A percentile compares a stretch with the other conserved stretches of the same genome.
These are phyloP conservation scores for Xylaria sp. DNA, from an alignment of 2,329 filamentous ascomycete genomes.

Conservation along the genomic window DNA sequence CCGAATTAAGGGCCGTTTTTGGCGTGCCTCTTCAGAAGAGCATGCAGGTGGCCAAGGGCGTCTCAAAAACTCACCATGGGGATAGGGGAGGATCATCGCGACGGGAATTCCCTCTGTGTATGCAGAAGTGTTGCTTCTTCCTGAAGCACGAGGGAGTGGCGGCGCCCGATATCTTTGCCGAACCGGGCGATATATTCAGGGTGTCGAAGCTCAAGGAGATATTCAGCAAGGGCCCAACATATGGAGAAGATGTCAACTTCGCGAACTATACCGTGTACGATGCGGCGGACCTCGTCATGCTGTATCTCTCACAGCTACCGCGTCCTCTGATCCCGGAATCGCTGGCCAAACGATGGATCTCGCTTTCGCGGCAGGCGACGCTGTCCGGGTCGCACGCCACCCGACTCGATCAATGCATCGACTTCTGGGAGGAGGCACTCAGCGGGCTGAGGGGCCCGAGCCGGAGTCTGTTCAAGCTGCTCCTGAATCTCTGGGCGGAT, in stretches of 20 bases:
- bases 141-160: conserved; percentile 51
- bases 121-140: conserved; percentile 55
- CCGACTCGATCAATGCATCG: conserved; percentile 56
- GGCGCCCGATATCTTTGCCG: conserved; percentile 54
- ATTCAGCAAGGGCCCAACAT: conserved; percentile 52
- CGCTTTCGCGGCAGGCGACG: conserved; percentile 55
- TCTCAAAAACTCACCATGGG: conserved; percentile 54
- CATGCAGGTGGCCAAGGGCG: conserved; percentile 54
- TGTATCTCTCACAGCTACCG: conserved; percentile 55
- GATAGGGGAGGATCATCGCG: conserved; percentile 50
- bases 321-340: conserved; percentile 54
- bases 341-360: conserved; percentile 55
- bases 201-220: conserved; percentile 53
- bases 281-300: conserved; percentile 55
- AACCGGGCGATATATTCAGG: conserved; percentile 49
- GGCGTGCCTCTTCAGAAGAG: conserved; percentile 55
- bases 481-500: conserved; percentile 58
- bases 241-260: conserved; percentile 55
- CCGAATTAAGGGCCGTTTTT: conserved; percentile 51
- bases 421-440: conserved; percentile 60
- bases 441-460: conserved; percentile 53
- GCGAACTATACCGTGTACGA: conserved; percentile 54
- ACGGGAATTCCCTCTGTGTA: conserved; percentile 56
- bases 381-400: conserved; percentile 50
- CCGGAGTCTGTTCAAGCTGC: conserved; percentile 55